Evolutionary conservation across 495 filamentous ascomycete species (phyloP), one percentile per base, ranked within the genome.

Genomic region (Trichoderma gamsii): DNA sequence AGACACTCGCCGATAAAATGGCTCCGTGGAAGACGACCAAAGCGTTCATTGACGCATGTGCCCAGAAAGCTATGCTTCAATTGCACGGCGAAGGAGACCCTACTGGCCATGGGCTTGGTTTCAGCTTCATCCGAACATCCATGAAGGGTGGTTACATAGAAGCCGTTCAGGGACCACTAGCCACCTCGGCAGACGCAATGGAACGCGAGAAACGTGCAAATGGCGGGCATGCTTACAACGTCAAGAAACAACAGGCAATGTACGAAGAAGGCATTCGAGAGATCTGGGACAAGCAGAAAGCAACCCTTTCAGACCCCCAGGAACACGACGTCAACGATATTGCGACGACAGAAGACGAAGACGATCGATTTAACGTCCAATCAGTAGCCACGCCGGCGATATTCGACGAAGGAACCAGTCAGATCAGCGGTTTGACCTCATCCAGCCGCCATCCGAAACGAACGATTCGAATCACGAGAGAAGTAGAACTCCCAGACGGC

Each of bases 91-190:
- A 93, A 70, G 95, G 96, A 41, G 95, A 99, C 74, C 95, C 95
- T n/a, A 95, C 93, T 9, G 92, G 93, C 13, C 90, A 92, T 71
- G 95, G 95, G 3, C 88, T 96, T 67, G 95, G 91, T 3, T 94
- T 97, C 80, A 97, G 89, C 75, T 97, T 97, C 76, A 89, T 99
- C 71, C 91, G 93, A 72, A 97, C 92, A 0, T 96, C 91, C 15
- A 99, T 99, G 95, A 99, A 99, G 76, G 95, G 95, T 63, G 95
- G 95, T 3, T 99, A 95, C 79, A 91, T 96, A 72, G 90, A 92
- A 41, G 83, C 92, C 68, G 90, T 94, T 12, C 92, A 97, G 72
- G 94, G 92, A 71, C 90, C 92, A 3, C 85, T 90, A 49, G 92
- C 96, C 64, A 96, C 92, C 69, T 86, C 96, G 49, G 90, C 91